These are phyloP conservation scores for Heliophila coronopifolia DNA, from an alignment of 441 rosid genomes.

Conservation along the genomic window DNA sequence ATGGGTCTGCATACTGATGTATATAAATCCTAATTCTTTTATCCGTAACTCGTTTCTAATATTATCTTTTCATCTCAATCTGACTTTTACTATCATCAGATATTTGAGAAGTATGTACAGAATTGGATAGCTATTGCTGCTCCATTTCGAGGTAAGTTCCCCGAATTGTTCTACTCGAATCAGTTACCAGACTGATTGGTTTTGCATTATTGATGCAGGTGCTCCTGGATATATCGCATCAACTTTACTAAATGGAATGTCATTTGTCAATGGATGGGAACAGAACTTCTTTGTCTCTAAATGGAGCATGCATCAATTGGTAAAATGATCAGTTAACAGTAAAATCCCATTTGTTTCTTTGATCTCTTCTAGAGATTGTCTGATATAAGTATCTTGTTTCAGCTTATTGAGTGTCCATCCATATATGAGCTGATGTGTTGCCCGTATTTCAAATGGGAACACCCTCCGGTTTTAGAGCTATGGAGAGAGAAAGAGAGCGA, in stretches of 20 bases:
- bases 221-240: constrained; percentile 88
- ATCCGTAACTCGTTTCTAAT: neutral
- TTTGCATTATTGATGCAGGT: constrained; percentile 39
- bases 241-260: constrained; percentile 81
- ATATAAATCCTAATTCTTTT: constrained; percentile 16
- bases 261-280: constrained; percentile 97
- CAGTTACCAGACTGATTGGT: neutral
- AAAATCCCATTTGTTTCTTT: too few relatives aligned
- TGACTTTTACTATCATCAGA: constrained; percentile 31
- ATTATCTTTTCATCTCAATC: neutral
- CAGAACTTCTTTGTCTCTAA: constrained; percentile 92
- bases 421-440: constrained; percentile 85
- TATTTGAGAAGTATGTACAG: constrained; percentile 80
- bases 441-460: constrained; percentile 66
- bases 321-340: constrained; percentile 22
- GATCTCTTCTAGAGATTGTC: neutral
- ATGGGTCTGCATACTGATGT: constrained; percentile 77
- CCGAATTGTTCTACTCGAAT: neutral
- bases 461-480: constrained; percentile 59
- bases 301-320: constrained; percentile 99
- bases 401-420: constrained; percentile 97
- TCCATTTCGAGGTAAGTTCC: constrained; percentile 65
- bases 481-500: constrained; percentile 57
- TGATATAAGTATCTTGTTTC: constrained; percentile 18
- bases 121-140: constrained; percentile 96